Percentiles rank a stretch among this genome's conserved stretches.
phyloP scores from a whole-genome alignment of 129 eudicot genomes.

The Escallonia rubra region DNA sequence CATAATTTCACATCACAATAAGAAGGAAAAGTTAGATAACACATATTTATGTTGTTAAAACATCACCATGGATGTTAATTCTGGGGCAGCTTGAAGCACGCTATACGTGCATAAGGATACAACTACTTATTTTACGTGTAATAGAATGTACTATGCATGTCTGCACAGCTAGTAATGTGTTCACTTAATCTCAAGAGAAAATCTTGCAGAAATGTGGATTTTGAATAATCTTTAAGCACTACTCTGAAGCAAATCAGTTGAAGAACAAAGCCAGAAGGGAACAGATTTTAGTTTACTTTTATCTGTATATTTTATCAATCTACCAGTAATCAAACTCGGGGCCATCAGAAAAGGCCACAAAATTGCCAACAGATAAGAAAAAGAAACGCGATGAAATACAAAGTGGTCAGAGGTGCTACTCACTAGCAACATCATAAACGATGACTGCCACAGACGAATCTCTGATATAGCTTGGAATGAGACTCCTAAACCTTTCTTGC shows the following conservation, averaged over 20 bases:
- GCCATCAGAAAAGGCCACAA: too few species aligned
- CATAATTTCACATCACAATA: not conserved
- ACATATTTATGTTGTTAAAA: not conserved
- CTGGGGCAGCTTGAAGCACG: not conserved
- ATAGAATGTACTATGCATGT: not conserved
- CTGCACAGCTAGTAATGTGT: not conserved
- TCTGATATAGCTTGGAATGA: conserved; percentile 89
- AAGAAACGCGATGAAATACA: not conserved
- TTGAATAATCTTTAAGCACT: not conserved
- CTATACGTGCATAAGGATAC: not conserved
- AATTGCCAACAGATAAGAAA: not conserved
- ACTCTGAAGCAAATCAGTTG: not conserved
- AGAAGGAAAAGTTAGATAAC: not conserved
- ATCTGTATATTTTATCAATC: not conserved
- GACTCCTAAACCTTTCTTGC: conserved; percentile 88
- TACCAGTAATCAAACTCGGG: not conserved
- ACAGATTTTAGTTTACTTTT: not conserved
- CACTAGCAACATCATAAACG: conserved; percentile 87
- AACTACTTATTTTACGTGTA: not conserved
- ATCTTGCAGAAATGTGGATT: not conserved
- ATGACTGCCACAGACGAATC: conserved; percentile 87
- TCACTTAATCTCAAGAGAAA: not conserved
- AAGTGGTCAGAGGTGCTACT: conserved; percentile 20
- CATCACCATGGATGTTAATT: not conserved
- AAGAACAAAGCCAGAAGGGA: not conserved